Conservation (phyloP, 2,329 filamentous ascomycete species). For the Paracorniculantispora psalliotae region DNA sequence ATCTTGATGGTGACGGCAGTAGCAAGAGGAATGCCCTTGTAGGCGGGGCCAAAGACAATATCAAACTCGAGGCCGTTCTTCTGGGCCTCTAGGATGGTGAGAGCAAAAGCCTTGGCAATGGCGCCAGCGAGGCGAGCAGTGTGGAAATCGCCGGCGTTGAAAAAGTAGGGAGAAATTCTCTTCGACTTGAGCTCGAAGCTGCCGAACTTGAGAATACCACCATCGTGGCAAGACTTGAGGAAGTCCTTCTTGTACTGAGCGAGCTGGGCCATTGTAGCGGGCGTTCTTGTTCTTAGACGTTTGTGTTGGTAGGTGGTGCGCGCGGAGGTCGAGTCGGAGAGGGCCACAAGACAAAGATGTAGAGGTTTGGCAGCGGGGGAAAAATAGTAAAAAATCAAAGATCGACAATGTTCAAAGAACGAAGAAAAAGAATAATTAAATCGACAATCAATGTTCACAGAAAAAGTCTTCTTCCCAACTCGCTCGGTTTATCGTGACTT, state of each 20-base stretch:
- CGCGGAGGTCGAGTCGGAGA: neutral
- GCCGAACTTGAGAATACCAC: slow-evolving; percentile 73
- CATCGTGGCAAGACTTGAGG: slow-evolving; percentile 61
- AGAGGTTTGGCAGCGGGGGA: neutral
- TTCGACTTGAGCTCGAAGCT: slow-evolving; percentile 88
- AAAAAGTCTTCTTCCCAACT: slow-evolving; percentile 3
- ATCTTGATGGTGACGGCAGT: slow-evolving; percentile 73
- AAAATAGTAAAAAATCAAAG: neutral
- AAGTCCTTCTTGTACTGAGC: slow-evolving; percentile 67
- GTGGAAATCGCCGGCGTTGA: slow-evolving; percentile 92
- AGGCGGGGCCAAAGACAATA: slow-evolving; percentile 87
- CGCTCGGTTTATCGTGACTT: neutral
- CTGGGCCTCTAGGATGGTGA: slow-evolving; percentile 50
- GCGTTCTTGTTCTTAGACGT: neutral
- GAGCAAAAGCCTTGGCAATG: slow-evolving; percentile 76
- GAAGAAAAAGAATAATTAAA: neutral
- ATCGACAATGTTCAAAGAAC: neutral
- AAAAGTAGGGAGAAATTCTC: slow-evolving; percentile 91
- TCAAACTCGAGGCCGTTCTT: slow-evolving; percentile 58
- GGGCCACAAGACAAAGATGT: too few species aligned
- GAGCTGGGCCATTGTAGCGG: slow-evolving; percentile 41
- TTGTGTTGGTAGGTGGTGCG: neutral
- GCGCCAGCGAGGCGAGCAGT: slow-evolving; percentile 70
- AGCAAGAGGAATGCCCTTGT: slow-evolving; percentile 94
- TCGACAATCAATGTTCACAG: neutral